Percentiles rank a stretch among this genome's conserved stretches.
Evolutionary conservation across 2,329 filamentous ascomycete species (phyloP).

Genomic region (Capronia epimyces): DNA sequence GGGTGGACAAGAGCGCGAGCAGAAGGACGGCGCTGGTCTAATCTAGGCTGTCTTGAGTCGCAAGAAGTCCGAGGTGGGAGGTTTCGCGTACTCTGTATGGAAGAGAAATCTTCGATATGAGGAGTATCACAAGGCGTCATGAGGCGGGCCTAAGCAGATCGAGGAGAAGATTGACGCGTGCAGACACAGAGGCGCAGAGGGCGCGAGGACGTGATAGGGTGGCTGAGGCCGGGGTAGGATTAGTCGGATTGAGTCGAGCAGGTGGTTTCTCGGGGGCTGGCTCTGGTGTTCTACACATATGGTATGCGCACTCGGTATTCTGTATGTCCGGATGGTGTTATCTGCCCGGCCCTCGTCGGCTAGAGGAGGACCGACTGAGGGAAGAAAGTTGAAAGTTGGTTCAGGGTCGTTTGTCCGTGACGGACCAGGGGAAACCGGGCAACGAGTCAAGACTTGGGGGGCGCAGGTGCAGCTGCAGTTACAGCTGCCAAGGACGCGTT

Average conservation of each 20-base stretch:
- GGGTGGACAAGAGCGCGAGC: background rate
- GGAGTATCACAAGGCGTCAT: background rate
- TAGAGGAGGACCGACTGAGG: no score
- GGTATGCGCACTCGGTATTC: no score
- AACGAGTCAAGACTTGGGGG: background rate
- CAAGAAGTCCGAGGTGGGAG: background rate
- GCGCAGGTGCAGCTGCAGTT: background rate
- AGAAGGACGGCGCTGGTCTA: background rate
- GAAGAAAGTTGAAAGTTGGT: no score
- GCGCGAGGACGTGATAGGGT: background rate
- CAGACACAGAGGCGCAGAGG: conserved; percentile 11
- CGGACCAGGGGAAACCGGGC: background rate
- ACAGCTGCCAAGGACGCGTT: background rate
- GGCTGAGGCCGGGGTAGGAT: background rate
- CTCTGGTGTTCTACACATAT: no score
- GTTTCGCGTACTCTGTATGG: background rate
- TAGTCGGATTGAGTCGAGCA: background rate
- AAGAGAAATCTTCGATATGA: background rate
- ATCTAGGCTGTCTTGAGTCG: background rate
- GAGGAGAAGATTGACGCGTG: conserved; percentile 15
- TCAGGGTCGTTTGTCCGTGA: no score
- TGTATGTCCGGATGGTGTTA: no score
- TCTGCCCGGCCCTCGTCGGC: no score
- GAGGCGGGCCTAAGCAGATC: background rate
- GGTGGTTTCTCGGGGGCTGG: no score